These are phyloP conservation scores for Globisporangium yorkense DNA, from an alignment of 352 stramenopile species.

Conservation along the genomic window DNA sequence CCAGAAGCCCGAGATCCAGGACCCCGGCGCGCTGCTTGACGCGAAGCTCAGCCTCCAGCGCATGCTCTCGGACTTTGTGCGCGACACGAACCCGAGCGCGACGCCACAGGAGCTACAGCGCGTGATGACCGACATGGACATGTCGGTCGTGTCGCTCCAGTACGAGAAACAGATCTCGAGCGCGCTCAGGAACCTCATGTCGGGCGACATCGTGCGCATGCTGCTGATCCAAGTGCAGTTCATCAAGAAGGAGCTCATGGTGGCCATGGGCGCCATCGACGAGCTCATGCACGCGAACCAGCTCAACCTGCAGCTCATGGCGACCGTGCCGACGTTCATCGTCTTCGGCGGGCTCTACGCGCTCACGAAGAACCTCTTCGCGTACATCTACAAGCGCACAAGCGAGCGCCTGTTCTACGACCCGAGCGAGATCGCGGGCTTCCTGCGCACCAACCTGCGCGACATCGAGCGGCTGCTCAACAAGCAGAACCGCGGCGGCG, in stretches of 20 bases:
- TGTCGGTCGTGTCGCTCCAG: constrained; percentile 69
- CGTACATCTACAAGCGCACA: constrained; percentile 71
- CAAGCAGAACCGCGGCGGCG: constrained; percentile 58
- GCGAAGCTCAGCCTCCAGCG: constrained; percentile 77
- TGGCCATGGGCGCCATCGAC: constrained; percentile 83
- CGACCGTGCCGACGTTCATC: constrained; percentile 81
- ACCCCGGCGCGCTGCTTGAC: constrained; percentile 64
- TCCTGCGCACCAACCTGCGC: constrained; percentile 72
- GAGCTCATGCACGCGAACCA: constrained; percentile 87
- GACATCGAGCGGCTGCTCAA: constrained; percentile 84
- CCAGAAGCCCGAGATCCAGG: constrained; percentile 80
- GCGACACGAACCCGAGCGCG: constrained; percentile 62
- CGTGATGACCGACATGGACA: constrained; percentile 62
- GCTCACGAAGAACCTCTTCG: constrained; percentile 43
- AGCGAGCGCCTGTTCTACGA: constrained; percentile 80
- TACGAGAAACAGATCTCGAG: constrained; percentile 60
- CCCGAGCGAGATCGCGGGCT: constrained; percentile 60
- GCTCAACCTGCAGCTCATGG: constrained; percentile 82
- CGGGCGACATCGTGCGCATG: constrained; percentile 83
- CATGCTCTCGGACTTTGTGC: constrained; percentile 77
- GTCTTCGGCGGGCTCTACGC: constrained; percentile 71
- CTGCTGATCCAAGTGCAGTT: constrained; percentile 86
- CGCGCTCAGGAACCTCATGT: constrained; percentile 75
- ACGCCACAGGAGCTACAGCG: constrained; percentile 29
- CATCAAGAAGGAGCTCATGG: constrained; percentile 88